These are phyloP conservation scores for Chaetoscypha palmicola DNA, from an alignment of 2,329 filamentous ascomycete genomes.

Conservation along the genomic window DNA sequence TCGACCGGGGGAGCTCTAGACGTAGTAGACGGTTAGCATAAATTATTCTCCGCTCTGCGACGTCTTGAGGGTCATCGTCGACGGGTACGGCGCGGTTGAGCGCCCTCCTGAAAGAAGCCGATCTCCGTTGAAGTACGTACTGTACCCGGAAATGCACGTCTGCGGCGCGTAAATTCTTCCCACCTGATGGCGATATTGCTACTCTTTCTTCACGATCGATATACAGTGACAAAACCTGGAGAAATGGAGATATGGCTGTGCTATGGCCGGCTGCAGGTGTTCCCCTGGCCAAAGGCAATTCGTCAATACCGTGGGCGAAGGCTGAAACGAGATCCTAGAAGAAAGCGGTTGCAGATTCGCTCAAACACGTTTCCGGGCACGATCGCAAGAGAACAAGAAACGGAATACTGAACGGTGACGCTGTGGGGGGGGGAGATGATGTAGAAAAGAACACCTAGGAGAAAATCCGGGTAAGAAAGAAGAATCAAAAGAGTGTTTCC, in stretches of 20 bases:
- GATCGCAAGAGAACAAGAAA: conserved; percentile 2
- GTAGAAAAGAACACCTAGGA: neutral
- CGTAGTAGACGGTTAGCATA: conserved; percentile 20
- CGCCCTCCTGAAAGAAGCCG: too few species aligned
- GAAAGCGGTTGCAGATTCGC: conserved; percentile 10
- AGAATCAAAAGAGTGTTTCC: conserved; percentile 3
- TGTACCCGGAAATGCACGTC: conserved; percentile 13
- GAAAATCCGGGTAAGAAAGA: too few species aligned
- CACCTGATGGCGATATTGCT: neutral
- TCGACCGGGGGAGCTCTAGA: neutral
- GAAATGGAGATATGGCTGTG: conserved; percentile 10
- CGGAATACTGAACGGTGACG: conserved; percentile 5
- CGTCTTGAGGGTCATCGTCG: conserved; percentile 1
- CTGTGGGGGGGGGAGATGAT: neutral
- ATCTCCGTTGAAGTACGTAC: too few species aligned
- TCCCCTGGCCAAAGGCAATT: conserved; percentile 9
- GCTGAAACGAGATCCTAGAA: conserved; percentile 21
- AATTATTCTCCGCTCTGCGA: conserved; percentile 20
- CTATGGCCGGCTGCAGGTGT: conserved; percentile 17
- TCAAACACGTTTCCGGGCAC: conserved; percentile 4
- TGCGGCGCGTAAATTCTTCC: conserved; percentile 2
- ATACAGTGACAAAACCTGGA: conserved; percentile 5
- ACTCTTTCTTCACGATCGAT: neutral
- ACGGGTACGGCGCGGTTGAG: neutral
- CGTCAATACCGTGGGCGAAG: neutral